Conservation (phyloP, 116 monocot species). For the Trichopus zeylanicus region DNA sequence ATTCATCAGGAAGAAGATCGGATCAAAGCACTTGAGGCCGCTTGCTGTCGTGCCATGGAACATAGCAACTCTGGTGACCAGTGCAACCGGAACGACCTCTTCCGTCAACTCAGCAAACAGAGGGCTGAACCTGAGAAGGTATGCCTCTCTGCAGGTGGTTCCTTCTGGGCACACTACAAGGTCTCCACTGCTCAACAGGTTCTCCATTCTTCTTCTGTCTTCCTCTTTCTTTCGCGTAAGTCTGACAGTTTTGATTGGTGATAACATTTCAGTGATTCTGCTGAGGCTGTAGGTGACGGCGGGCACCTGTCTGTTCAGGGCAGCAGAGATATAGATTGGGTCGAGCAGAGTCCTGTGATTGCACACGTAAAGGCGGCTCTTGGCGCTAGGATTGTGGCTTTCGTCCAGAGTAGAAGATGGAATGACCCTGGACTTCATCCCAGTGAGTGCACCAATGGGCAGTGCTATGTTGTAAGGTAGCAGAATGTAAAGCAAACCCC, state of each 20-base stretch:
- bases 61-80: conserved; percentile 14
- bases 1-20: conserved; percentile 26
- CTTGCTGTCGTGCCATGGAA: conserved; percentile 30
- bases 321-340: conserved; percentile 17
- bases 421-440: too few relatives aligned
- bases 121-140: conserved; percentile 33
- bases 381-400: not conserved
- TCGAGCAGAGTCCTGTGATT: conserved; percentile 40
- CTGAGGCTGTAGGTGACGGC: conserved; percentile 34
- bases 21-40: conserved; percentile 21
- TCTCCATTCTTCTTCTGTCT: conserved; percentile 18
- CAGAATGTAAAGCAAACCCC: not conserved
- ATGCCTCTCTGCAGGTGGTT: conserved; percentile 35
- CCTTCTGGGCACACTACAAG: conserved; percentile 36
- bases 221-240: conserved; percentile 18
- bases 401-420: too few relatives aligned
- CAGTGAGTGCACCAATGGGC: too few relatives aligned
- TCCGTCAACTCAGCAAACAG: conserved; percentile 21
- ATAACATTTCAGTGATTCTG: conserved; percentile 10
- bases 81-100: conserved; percentile 20
- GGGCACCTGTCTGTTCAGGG: conserved; percentile 4
- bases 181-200: conserved; percentile 14
- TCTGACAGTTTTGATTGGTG: conserved; percentile 18
- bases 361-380: conserved; percentile 20
- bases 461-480: conserved; percentile 7